A percentile compares a stretch with the other conserved stretches of the same genome.
These are phyloP conservation scores for Geotrichum carabidarum DNA, from an alignment of 1,139 yeast species.

Conservation along the genomic window DNA sequence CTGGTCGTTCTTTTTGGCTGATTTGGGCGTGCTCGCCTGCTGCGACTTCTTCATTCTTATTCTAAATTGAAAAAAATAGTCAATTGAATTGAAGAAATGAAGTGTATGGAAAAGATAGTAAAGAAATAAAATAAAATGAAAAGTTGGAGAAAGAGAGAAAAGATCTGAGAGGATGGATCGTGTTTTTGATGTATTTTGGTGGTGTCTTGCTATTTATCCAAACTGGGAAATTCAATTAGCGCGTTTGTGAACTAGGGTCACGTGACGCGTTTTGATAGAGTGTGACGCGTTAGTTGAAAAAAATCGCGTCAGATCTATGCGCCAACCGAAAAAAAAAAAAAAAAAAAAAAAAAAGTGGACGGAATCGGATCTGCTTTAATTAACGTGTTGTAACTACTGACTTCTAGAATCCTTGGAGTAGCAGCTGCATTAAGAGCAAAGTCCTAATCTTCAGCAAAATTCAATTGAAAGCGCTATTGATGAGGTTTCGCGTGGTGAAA, in stretches of 20 bases:
- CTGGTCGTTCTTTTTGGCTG: constrained; percentile 10
- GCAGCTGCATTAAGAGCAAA: no score
- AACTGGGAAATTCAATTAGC: not conserved
- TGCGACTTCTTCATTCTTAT: not conserved
- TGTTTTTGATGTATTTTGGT: not conserved
- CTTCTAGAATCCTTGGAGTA: no score
- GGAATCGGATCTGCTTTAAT: no score
- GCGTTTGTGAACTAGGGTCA: not conserved
- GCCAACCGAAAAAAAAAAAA: no score
- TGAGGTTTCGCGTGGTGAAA: no score
- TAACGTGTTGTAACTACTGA: no score
- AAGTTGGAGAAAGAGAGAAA: not conserved
- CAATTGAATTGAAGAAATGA: not conserved
- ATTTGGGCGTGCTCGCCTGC: not conserved
- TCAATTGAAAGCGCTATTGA: no score
- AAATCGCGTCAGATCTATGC: no score
- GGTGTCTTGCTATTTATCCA: constrained; percentile 5
- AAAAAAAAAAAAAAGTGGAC: no score
- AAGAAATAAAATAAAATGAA: not conserved
- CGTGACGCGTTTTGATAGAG: not conserved
- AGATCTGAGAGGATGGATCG: not conserved
- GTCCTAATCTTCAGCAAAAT: no score
- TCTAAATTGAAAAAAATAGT: not conserved
- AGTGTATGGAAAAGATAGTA: not conserved
- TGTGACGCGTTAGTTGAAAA: no score